Evolutionary conservation across 768 basidiomycete genomes (phyloP), one percentile per base, ranked within the genome.

Genomic region (Sarcodon sp.): DNA sequence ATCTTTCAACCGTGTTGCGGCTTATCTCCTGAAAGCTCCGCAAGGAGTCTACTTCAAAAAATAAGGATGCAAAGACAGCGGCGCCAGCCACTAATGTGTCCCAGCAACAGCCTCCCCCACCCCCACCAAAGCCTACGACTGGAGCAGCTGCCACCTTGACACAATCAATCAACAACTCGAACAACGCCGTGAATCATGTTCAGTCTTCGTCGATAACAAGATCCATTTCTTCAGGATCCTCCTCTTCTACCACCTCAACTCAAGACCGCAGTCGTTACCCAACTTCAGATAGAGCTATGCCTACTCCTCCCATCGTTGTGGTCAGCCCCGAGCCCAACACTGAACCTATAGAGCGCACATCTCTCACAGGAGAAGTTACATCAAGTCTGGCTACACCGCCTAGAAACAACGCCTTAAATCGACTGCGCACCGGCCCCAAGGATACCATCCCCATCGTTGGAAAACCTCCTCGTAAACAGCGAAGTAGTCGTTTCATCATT

Each of bases 381-480:
- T 15, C 54, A 57, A 27, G 58, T 27, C 21, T 27, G 4, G 16
- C 70, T 8, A 73, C 73, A 1, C 82, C 80, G 16, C 83, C 86
- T 32, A 76, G 87, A 47, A 71, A 77, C 36, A 77, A 73, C 38
- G 70, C 85, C 9, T 68, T 87, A 54, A 80, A 76, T 58, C 81
- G 88, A 55, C 77, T 90, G 47, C 77, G 87, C 50, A 75, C 80
- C 38, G 80, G 79, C 13, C 90, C 92, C 47, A 96, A 92, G 66
- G 96, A 98, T 64, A 97, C 90, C 39, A 97, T 98, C 50, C 91
- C 94, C 39, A 87, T 94, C 58, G 83, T 88, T 11, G 92, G 91
- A 33, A 98, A 98, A 60, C 92, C 91, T 16, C 91, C 96, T 21
- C 80, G 94, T 58, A 99, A 98, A 65, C 96, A 99, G 67, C 77